phyloP scores from a whole-genome alignment of 805 yeast species.

The Isabelozyma pseudorhagii region DNA sequence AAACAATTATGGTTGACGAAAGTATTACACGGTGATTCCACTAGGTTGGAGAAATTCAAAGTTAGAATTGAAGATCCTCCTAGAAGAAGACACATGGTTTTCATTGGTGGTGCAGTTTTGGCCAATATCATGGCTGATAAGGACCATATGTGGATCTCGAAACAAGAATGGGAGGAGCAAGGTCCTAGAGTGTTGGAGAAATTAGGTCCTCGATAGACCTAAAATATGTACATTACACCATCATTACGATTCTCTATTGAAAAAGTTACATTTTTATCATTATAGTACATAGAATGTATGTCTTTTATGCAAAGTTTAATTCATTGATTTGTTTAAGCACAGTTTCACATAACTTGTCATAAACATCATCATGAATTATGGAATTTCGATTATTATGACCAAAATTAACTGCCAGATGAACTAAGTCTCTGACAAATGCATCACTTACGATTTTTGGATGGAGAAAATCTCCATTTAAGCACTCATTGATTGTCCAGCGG shows the following conservation, averaged over 20 bases:
- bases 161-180: conserved; percentile 96
- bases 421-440: conserved; percentile 63
- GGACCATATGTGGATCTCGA: conserved; percentile 96
- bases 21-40: conserved; percentile 82
- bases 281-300: background rate
- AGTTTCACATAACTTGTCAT: conserved; percentile 38
- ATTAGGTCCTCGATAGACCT: conserved; percentile 81
- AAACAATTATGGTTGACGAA: conserved; percentile 93
- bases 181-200: conserved; percentile 83
- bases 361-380: conserved; percentile 38
- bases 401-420: conserved; percentile 72
- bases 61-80: conserved; percentile 98
- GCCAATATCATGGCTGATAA: conserved; percentile 98
- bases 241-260: background rate
- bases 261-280: background rate
- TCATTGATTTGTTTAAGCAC: conserved; percentile 38
- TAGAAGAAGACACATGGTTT: conserved; percentile 97
- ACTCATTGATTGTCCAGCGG: conserved; percentile 62
- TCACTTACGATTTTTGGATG: conserved; percentile 72
- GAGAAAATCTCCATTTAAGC: conserved; percentile 63
- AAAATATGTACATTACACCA: background rate
- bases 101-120: conserved; percentile 96
- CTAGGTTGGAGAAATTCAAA: conserved; percentile 86
- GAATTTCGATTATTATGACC: conserved; percentile 49
- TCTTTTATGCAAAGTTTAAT: conserved; percentile 27